Evolutionary conservation across 495 filamentous ascomycete genomes (phyloP), one percentile per base, ranked within the genome.

Genomic region (Beverwykella pulmonaria): DNA sequence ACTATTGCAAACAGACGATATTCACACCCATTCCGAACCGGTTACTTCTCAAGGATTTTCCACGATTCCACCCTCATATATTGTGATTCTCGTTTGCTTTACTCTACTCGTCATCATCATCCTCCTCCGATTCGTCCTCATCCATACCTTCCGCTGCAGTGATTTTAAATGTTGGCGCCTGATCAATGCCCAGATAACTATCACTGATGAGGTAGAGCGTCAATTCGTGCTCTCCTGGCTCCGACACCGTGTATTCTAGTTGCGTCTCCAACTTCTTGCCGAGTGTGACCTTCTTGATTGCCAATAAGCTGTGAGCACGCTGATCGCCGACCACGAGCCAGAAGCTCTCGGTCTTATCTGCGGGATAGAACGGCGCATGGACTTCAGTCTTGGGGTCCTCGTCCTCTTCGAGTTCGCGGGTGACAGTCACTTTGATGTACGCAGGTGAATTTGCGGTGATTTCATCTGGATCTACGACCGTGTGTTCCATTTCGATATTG

Each of bases 161-260:
- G 30, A 98, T 88, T 50, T 83, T 87, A 74, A 99, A 97, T 1
- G 85, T 85, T 34, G 93, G 94, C 59, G 94, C 94, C 75, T 98
- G 94, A 80, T 99, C 94, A 47, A 99, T 92, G 7, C 95, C 95
- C 19, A 97, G 85, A 77, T 97, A 99, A 76, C 92, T 96, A 78
- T 99, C 94, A 75, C 94, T 91, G 92, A 99, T 96, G 76, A 98
- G 81, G 77, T 90, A 96, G 59, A 97, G 81, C 72, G 91, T 96
- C 74, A 99, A 78, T 59, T 95, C 87, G 77, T 97, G 90, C 69
- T 91, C 83, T 30, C 94, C 94, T 56, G 90, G 84, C 36, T 87
- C 88, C 26, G 91, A 92, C 61, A 97, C 88, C 7, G 91, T 89
- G 79, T 90, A 96, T 78, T 97, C 93, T 56, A 99, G 79, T 74